Base-by-base conservation (phyloP, 495 filamentous ascomycete species). In the Thermochaetoides thermophila region DNA sequence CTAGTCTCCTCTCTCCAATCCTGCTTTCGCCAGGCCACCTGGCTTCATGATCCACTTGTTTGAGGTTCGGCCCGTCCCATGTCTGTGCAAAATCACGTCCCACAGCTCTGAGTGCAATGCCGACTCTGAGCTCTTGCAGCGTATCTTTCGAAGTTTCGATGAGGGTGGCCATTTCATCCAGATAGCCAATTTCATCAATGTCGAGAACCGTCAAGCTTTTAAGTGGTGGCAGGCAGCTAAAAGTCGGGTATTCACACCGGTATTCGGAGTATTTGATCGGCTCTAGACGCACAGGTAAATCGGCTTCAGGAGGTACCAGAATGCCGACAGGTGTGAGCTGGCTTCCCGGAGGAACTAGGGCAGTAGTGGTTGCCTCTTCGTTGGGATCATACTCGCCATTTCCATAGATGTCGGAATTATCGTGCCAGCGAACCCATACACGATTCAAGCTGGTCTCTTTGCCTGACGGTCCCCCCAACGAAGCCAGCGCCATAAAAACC, bases 361-460 rank as follows among this genome's bases (percentile, higher is more conserved):
- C 35, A 36, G 50, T 28, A 7, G 39, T 34, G 17, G 48, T 45
- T 7, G 49, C 38, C 16, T 47, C 40, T 18, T 42, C 16, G 31
- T 32, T 50, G 31, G 47, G 50, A 41, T 43, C 52, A n/a, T n/a
- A n/a, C 8, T 49, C 45, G 10, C 44, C 33, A 4, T 30, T 22
- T 36, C 46, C 35, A 9, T 44, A 31, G 12, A 44, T 44, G 5
- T 64, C 62, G 6, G 65, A 66, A 46, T 86, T 93, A 47, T 93
- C 81, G 50, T 94, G 86, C 75, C 84, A 91, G 27, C 86, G 71
- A 18, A 96, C 70, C 79, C 84, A 91, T 17, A 96, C 64, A 25
- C 74, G 73, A 34, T 81, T 77, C 36, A 94, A 56, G 7, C 78
- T 76, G 45, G 77, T 73, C 17, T 77, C 63, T 31, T 69, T 59